These are phyloP conservation scores for Drechslera avenae DNA, from an alignment of 2,329 filamentous ascomycete genomes.

Conservation along the genomic window DNA sequence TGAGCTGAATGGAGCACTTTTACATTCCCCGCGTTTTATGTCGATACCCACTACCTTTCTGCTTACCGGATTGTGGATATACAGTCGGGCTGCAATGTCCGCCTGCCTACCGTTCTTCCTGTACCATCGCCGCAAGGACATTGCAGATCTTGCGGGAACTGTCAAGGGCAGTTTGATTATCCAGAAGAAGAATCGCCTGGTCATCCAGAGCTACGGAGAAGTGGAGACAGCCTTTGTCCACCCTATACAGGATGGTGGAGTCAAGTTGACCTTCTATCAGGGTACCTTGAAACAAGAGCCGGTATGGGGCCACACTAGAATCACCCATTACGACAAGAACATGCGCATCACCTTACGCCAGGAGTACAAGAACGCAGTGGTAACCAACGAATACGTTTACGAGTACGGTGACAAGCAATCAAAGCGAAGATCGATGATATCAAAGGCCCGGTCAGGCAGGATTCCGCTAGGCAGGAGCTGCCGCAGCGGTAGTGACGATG, in stretches of 20 bases:
- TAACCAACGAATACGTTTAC: conserved; percentile 57
- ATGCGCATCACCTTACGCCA: conserved; percentile 53
- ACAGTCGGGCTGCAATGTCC: conserved; percentile 53
- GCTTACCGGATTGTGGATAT: conserved; percentile 57
- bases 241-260: conserved; percentile 41
- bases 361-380: conserved; percentile 52
- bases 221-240: conserved; percentile 58
- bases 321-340: conserved; percentile 56
- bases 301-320: conserved; percentile 48
- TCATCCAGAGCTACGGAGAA: conserved; percentile 56
- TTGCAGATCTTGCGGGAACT: conserved; percentile 55
- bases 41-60: conserved; percentile 48
- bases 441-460: conserved; percentile 44
- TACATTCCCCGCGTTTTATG: conserved; percentile 42
- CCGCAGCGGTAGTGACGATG: conserved; percentile 52
- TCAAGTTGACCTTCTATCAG: conserved; percentile 46
- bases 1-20: conserved; percentile 55
- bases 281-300: conserved; percentile 54
- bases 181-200: conserved; percentile 53
- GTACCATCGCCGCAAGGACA: conserved; percentile 56
- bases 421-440: conserved; percentile 46
- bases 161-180: conserved; percentile 57
- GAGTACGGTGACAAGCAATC: conserved; percentile 49
- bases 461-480: conserved; percentile 52
- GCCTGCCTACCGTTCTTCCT: conserved; percentile 54